Percentiles rank a stretch among this genome's conserved stretches.
phyloP scores from a whole-genome alignment of 164 flowering plant species.

The Platanus orientalis region DNA sequence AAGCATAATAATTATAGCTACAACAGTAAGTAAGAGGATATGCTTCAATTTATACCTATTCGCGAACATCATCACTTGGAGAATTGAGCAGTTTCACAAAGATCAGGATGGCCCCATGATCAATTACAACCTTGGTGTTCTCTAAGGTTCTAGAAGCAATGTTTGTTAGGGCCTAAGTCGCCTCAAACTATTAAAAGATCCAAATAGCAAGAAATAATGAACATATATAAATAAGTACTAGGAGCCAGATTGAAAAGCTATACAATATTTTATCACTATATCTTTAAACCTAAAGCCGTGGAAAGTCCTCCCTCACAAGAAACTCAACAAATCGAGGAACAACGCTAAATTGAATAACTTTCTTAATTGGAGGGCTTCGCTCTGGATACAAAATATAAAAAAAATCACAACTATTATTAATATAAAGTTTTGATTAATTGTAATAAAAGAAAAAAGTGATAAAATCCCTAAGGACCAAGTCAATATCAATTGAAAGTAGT shows the following conservation, averaged over 20 bases:
- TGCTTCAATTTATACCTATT: constrained; percentile 40
- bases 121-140: constrained; percentile 66
- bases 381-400: constrained; percentile 26
- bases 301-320: constrained; percentile 55
- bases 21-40: background rate
- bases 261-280: too few relatives aligned
- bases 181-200: constrained; percentile 69
- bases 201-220: too few relatives aligned
- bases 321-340: constrained; percentile 77
- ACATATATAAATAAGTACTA: background rate
- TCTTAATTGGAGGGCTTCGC: constrained; percentile 65
- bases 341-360: constrained; percentile 65
- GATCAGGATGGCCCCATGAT: constrained; percentile 72
- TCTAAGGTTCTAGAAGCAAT: constrained; percentile 79
- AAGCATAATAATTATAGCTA: background rate
- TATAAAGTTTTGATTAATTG: too few relatives aligned
- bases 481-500: constrained; percentile 67
- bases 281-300: constrained; percentile 55
- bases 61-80: constrained; percentile 69
- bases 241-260: too few relatives aligned
- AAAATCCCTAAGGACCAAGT: background rate
- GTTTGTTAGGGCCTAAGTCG: constrained; percentile 81
- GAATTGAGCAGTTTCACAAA: constrained; percentile 69
- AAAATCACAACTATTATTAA: background rate
- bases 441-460: background rate